phyloP scores from a whole-genome alignment of 2,329 filamentous ascomycete species.

The Paraphoma chrysanthemicola region DNA sequence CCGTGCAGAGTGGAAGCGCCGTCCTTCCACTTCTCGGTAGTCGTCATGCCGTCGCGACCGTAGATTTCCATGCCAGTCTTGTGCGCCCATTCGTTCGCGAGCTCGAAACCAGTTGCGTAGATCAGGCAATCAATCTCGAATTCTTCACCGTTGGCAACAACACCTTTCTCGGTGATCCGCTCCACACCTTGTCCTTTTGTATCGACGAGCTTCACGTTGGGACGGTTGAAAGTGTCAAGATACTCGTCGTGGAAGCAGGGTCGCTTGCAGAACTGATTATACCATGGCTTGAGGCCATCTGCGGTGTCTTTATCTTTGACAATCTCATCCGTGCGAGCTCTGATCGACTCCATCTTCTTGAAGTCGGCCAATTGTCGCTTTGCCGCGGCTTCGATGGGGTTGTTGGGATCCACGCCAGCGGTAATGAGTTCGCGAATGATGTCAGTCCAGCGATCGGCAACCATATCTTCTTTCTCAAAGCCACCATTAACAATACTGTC shows the following conservation, averaged over 20 bases:
- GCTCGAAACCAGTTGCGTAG: conserved; percentile 55
- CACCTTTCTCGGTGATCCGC: conserved; percentile 40
- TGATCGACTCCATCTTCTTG: conserved; percentile 53
- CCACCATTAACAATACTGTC: conserved; percentile 46
- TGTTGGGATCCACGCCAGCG: conserved; percentile 6
- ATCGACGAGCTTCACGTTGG: conserved; percentile 67
- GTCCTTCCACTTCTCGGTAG: conserved; percentile 56
- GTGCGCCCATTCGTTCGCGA: conserved; percentile 39
- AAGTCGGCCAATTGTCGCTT: conserved; percentile 33
- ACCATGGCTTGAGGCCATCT: conserved; percentile 64
- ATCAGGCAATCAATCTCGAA: conserved; percentile 59
- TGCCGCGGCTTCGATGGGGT: conserved; percentile 22
- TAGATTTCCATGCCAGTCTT: conserved; percentile 48
- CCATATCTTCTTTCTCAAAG: conserved; percentile 46
- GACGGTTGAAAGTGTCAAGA: conserved; percentile 63
- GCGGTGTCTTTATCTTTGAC: conserved; percentile 62
- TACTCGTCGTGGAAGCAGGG: conserved; percentile 69
- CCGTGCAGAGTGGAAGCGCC: conserved; percentile 63
- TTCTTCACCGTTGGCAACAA: conserved; percentile 57
- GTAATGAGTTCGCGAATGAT: conserved; percentile 27
- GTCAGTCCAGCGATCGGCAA: conserved; percentile 59
- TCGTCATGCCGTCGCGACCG: conserved; percentile 54
- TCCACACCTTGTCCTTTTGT: conserved; percentile 63
- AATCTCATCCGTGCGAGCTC: conserved; percentile 54
- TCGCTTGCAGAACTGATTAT: conserved; percentile 68